Conservation (phyloP, 805 yeast genomes). For the Yarrowia phangngaensis region DNA sequence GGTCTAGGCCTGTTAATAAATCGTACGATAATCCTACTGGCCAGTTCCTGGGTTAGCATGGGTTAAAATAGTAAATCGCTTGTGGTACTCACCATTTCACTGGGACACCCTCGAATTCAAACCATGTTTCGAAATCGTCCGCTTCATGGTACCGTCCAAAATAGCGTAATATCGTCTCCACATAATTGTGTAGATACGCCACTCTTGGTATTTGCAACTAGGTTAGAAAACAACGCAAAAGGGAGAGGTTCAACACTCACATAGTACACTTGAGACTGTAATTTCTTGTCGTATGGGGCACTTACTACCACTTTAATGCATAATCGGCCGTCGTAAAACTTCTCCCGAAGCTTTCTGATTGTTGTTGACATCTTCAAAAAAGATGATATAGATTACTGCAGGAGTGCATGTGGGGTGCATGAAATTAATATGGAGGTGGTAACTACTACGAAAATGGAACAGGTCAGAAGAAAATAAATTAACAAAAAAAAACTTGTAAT, state of each 20-base stretch:
- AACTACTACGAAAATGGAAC: background rate
- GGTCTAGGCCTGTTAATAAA: constrained; percentile 44
- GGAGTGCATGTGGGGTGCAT: constrained; percentile 13
- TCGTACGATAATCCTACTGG: constrained; percentile 73
- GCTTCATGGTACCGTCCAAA: constrained; percentile 14
- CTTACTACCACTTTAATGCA: constrained; percentile 20
- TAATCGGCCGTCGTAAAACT: constrained; percentile 15
- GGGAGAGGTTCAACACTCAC: background rate
- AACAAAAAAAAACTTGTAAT: too few relatives aligned
- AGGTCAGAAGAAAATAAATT: too few relatives aligned
- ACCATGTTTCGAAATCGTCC: constrained; percentile 50
- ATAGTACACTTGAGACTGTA: constrained; percentile 10
- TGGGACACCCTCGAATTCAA: constrained; percentile 61
- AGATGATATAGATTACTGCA: too few relatives aligned
- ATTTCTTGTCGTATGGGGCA: background rate
- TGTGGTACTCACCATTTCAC: constrained; percentile 52
- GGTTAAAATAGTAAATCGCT: too few relatives aligned
- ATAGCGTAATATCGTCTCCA: constrained; percentile 8
- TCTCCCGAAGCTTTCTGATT: constrained; percentile 16
- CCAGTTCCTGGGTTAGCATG: constrained; percentile 42
- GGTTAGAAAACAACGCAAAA: background rate
- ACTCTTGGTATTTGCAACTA: constrained; percentile 13
- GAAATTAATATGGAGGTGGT: background rate
- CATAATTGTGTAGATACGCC: constrained; percentile 16
- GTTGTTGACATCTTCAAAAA: constrained; percentile 19